phyloP scores from a whole-genome alignment of 768 basidiomycete species.

The Lentinus tigrinus region DNA sequence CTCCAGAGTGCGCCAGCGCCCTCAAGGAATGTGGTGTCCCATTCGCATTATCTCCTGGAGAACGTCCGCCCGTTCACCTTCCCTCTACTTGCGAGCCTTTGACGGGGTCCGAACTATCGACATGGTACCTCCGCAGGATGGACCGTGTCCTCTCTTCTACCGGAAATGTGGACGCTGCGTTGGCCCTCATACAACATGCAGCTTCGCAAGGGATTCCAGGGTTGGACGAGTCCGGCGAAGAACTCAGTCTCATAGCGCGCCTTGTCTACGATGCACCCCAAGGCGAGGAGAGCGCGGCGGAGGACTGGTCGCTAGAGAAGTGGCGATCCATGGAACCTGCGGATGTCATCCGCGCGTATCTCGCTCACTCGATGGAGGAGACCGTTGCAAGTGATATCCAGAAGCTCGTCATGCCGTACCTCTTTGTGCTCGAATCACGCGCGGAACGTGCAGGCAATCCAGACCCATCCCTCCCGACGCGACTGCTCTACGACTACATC shows the following conservation, averaged over 20 bases:
- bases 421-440: constrained; percentile 87
- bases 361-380: constrained; percentile 65
- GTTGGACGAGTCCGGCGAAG: constrained; percentile 88
- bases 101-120: constrained; percentile 49
- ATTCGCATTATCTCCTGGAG: background rate
- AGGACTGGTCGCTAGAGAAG: constrained; percentile 73
- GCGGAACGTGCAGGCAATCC: constrained; percentile 77
- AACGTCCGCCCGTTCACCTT: background rate
- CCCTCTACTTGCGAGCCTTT: constrained; percentile 33
- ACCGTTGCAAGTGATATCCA: constrained; percentile 67
- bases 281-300: constrained; percentile 38
- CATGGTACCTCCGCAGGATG: constrained; percentile 77
- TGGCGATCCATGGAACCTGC: constrained; percentile 73
- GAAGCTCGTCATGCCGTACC: constrained; percentile 85
- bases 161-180: constrained; percentile 77
- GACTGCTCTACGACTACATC: constrained; percentile 70
- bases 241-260: constrained; percentile 81
- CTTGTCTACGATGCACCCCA: constrained; percentile 77
- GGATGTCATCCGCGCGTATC: constrained; percentile 71
- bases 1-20: constrained; percentile 39
- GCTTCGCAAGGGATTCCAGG: constrained; percentile 75
- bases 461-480: constrained; percentile 63
- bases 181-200: constrained; percentile 81
- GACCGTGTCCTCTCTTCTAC: constrained; percentile 58
- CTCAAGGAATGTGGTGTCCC: constrained; percentile 32